Evolutionary conservation across 2,329 filamentous ascomycete species (phyloP).

Genomic region (Cordyceps farinosa): DNA sequence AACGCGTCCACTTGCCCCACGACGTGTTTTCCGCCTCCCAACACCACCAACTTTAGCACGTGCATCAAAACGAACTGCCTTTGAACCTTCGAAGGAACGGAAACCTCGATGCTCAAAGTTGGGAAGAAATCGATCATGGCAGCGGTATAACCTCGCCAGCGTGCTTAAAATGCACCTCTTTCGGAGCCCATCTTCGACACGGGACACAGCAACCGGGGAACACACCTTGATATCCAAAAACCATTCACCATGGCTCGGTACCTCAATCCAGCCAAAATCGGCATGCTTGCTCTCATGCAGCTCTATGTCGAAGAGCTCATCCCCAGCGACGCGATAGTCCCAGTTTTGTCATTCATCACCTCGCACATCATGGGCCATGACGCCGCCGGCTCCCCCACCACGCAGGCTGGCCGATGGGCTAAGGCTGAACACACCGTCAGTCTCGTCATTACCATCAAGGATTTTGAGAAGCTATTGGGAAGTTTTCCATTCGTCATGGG

Average conservation of each 20-base stretch:
- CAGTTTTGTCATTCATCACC: constrained; percentile 75
- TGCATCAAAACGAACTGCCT: neutral
- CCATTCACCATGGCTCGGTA: constrained; percentile 67
- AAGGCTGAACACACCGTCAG: constrained; percentile 48
- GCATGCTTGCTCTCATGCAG: constrained; percentile 74
- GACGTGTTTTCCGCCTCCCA: neutral
- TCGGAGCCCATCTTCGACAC: neutral
- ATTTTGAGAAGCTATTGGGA: constrained; percentile 57
- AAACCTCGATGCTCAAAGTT: neutral
- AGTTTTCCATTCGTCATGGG: constrained; percentile 50
- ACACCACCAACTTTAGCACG: neutral
- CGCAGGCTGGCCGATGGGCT: constrained; percentile 39
- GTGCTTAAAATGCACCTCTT: neutral
- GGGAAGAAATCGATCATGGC: neutral
- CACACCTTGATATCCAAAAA: neutral
- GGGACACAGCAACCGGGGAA: neutral
- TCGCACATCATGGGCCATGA: constrained; percentile 59
- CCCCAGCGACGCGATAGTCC: constrained; percentile 65
- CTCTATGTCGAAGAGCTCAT: constrained; percentile 73
- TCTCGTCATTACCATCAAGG: constrained; percentile 52
- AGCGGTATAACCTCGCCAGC: neutral
- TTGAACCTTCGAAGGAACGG: neutral
- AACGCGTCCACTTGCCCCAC: constrained; percentile 18
- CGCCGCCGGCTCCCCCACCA: constrained; percentile 28
- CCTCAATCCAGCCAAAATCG: constrained; percentile 84